A percentile compares a stretch with the other conserved stretches of the same genome.
phyloP scores from a whole-genome alignment of 768 basidiomycete species.

The Coprinopsis strossmayeri region DNA sequence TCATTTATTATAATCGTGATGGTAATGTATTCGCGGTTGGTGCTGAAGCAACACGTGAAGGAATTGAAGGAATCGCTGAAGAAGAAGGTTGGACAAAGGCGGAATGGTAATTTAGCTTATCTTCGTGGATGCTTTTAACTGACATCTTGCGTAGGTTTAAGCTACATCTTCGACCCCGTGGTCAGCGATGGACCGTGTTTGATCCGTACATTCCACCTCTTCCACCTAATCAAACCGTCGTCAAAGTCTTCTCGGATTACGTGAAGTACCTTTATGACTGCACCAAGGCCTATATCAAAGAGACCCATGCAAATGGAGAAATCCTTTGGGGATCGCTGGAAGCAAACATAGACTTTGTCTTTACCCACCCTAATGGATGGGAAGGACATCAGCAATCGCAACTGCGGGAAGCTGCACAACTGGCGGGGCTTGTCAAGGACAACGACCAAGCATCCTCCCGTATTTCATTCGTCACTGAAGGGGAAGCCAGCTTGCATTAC shows the following conservation, averaged over 20 bases:
- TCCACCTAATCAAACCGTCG: slow-evolving; percentile 25
- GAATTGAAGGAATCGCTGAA: slow-evolving; percentile 10
- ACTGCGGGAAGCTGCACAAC: slow-evolving; percentile 39
- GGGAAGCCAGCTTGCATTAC: slow-evolving; percentile 49
- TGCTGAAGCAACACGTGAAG: slow-evolving; percentile 12
- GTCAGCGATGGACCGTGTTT: neutral
- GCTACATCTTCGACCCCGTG: slow-evolving; percentile 12
- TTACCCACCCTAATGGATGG: slow-evolving; percentile 52
- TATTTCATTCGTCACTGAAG: slow-evolving; percentile 45
- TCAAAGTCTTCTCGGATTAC: slow-evolving; percentile 34
- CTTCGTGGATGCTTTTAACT: neutral
- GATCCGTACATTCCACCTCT: slow-evolving; percentile 17
- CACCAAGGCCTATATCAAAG: slow-evolving; percentile 28
- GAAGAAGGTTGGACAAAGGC: slow-evolving; percentile 12
- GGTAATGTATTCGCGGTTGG: slow-evolving; percentile 11
- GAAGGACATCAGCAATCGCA: slow-evolving; percentile 42
- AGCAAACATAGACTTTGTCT: slow-evolving; percentile 31
- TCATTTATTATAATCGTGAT: slow-evolving; percentile 12
- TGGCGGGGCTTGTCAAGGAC: slow-evolving; percentile 37
- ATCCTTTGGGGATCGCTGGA: slow-evolving; percentile 16
- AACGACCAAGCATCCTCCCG: slow-evolving; percentile 24
- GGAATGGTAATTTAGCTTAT: slow-evolving; percentile 12
- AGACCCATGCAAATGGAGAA: slow-evolving; percentile 29
- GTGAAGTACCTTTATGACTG: slow-evolving; percentile 33
- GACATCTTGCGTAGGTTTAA: slow-evolving; percentile 21